Evolutionary conservation across 2,329 filamentous ascomycete genomes (phyloP).

Genomic region (Colletotrichum cuscutae): DNA sequence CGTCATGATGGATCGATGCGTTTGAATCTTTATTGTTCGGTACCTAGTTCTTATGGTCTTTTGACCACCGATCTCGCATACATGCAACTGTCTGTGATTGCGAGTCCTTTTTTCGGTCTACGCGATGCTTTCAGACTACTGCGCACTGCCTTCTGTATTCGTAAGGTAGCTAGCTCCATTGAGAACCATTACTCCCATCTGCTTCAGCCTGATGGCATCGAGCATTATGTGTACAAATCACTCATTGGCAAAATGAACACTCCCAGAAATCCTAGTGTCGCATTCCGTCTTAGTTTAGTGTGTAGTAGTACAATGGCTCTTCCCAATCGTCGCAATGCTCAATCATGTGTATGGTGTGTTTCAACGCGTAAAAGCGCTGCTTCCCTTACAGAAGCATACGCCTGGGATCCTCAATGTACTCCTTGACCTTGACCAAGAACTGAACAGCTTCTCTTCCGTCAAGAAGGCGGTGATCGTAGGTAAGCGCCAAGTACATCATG

Average conservation of each 20-base stretch:
- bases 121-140: no score
- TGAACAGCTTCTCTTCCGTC: constrained; percentile 96
- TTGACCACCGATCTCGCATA: no score
- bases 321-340: neutral
- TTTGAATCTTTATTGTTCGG: no score
- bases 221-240: neutral
- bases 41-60: no score
- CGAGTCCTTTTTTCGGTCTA: no score
- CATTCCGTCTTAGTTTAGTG: neutral
- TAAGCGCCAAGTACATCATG: constrained; percentile 99
- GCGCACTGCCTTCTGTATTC: no score
- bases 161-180: neutral
- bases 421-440: constrained; percentile 97
- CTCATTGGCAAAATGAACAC: neutral
- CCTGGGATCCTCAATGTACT: constrained; percentile 94
- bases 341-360: neutral
- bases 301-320: neutral
- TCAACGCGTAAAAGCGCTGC: neutral
- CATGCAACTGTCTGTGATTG: no score
- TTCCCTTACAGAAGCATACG: constrained; percentile 80
- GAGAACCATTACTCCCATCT: neutral
- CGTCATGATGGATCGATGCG: no score
- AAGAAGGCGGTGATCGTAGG: constrained; percentile 95
- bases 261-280: neutral
- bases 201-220: neutral